These are phyloP conservation scores for Agaricales sp. DNA, from an alignment of 1,284 basidiomycete species.

Conservation along the genomic window DNA sequence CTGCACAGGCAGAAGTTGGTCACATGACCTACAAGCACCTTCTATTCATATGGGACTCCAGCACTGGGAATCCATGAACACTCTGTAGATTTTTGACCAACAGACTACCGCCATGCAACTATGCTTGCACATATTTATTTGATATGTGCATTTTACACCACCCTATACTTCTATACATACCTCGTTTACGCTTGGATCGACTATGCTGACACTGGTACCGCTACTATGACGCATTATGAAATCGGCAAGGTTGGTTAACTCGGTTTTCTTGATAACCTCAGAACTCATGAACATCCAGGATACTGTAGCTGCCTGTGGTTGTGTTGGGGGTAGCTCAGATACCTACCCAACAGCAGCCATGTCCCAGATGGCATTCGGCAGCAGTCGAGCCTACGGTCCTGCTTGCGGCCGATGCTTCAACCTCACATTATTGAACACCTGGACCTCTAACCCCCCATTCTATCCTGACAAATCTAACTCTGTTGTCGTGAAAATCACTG, in stretches of 20 bases:
- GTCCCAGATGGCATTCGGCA: conserved; percentile 68
- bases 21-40: neutral
- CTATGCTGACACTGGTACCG: conserved; percentile 42
- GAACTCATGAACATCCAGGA: conserved; percentile 15
- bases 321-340: conserved; percentile 45
- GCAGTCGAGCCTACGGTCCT: conserved; percentile 61
- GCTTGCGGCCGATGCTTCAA: conserved; percentile 71
- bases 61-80: neutral
- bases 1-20: neutral
- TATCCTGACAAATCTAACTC: conserved; percentile 50
- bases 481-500: conserved; percentile 63
- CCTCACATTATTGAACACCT: conserved; percentile 60
- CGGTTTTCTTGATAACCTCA: no score
- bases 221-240: conserved; percentile 54
- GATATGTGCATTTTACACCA: conserved; percentile 7
- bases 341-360: conserved; percentile 65
- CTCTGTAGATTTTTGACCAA: neutral
- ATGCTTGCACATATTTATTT: neutral
- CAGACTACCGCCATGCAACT: neutral
- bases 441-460: conserved; percentile 56
- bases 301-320: conserved; percentile 37
- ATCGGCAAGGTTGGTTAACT: conserved; percentile 26
- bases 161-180: conserved; percentile 5
- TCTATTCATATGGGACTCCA: no score
- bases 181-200: conserved; percentile 39